A percentile compares a stretch with the other conserved stretches of the same genome.
Conservation (phyloP, 2,329 filamentous ascomycete species). For the Aspergillus ruber region DNA sequence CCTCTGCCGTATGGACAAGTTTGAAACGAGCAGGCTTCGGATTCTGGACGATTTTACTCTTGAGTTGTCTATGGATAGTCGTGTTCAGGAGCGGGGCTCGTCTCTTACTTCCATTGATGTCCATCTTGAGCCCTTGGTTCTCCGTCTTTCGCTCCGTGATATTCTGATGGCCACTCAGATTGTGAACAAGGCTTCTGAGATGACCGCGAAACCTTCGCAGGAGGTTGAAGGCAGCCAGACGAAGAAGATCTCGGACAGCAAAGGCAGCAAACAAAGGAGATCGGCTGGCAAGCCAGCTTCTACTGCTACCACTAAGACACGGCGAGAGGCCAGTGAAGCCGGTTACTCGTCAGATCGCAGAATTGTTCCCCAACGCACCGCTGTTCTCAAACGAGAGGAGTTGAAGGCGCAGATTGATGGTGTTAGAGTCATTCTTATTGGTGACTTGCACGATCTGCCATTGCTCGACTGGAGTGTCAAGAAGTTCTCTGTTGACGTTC, state of each 20-base stretch:
- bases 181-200: slow-evolving; percentile 78
- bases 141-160: slow-evolving; percentile 85
- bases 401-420: slow-evolving; percentile 82
- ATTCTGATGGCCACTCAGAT: slow-evolving; percentile 93
- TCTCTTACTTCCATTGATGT: slow-evolving; percentile 72
- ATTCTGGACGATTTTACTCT: slow-evolving; percentile 97
- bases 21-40: slow-evolving; percentile 80
- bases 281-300: slow-evolving; percentile 40
- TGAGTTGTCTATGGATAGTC: slow-evolving; percentile 77
- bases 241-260: slow-evolving; percentile 44
- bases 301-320: slow-evolving; percentile 38
- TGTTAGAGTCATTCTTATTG: slow-evolving; percentile 86
- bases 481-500: slow-evolving; percentile 74
- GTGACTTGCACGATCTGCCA: slow-evolving; percentile 89
- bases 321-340: slow-evolving; percentile 41
- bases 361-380: slow-evolving; percentile 38
- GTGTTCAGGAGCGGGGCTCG: slow-evolving; percentile 52
- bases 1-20: slow-evolving; percentile 94
- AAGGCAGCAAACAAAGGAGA: slow-evolving; percentile 38
- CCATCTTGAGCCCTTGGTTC: slow-evolving; percentile 82
- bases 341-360: slow-evolving; percentile 24
- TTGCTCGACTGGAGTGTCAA: slow-evolving; percentile 92
- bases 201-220: slow-evolving; percentile 54
- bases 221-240: slow-evolving; percentile 49
- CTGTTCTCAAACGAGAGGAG: slow-evolving; percentile 64